phyloP scores from a whole-genome alignment of 2,329 filamentous ascomycete species.

The Nigrospora osmanthi region DNA sequence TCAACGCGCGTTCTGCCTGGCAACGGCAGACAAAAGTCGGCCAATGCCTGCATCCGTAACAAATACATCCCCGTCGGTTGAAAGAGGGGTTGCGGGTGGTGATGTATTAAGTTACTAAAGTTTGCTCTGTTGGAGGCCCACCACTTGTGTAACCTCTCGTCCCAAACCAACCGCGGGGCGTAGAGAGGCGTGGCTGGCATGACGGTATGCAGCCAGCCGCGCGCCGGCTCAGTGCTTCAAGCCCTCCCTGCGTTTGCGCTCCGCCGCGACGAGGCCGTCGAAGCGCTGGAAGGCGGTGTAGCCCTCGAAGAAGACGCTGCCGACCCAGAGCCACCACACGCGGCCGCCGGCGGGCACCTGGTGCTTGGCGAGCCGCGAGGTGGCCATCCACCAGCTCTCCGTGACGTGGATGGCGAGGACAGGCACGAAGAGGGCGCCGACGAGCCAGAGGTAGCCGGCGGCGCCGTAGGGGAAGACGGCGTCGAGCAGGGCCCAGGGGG shows the following conservation, averaged over 20 bases:
- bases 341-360: constrained; percentile 34
- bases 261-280: constrained; percentile 36
- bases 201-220: not conserved
- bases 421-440: constrained; percentile 47
- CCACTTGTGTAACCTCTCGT: not conserved
- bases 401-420: constrained; percentile 56
- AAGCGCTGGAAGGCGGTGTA: constrained; percentile 40
- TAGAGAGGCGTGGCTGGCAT: too few relatives aligned
- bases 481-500: constrained; percentile 41
- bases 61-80: too few relatives aligned
- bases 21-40: too few relatives aligned
- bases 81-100: too few relatives aligned
- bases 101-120: too few relatives aligned
- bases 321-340: constrained; percentile 50
- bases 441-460: constrained; percentile 47
- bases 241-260: constrained; percentile 30
- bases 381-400: constrained; percentile 53
- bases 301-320: constrained; percentile 47
- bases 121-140: not conserved
- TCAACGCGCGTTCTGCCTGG: too few relatives aligned
- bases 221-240: constrained; percentile 27
- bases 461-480: constrained; percentile 48
- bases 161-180: too few relatives aligned
- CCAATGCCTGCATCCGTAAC: too few relatives aligned
- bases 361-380: constrained; percentile 35